phyloP scores from a whole-genome alignment of 2,329 filamentous ascomycete genomes.

The Colletotrichum sp. region DNA sequence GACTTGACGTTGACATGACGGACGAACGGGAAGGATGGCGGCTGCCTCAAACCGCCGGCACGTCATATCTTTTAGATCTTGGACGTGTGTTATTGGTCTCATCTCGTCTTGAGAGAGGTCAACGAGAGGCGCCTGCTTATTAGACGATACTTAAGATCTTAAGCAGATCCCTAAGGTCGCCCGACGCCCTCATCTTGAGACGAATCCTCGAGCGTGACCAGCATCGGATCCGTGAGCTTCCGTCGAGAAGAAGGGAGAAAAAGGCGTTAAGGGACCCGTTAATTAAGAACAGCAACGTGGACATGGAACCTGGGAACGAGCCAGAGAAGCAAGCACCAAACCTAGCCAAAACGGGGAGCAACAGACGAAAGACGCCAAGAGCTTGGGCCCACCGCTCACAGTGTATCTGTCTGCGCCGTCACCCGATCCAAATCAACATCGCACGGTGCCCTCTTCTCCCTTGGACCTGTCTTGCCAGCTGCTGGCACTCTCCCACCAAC shows the following conservation, averaged over 20 bases:
- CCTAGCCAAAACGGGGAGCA: background rate
- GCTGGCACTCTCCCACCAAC: background rate
- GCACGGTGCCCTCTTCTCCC: background rate
- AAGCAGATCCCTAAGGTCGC: background rate
- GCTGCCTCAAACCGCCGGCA: background rate
- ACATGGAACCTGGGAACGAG: background rate
- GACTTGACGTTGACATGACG: background rate
- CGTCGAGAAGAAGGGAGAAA: background rate
- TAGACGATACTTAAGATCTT: background rate
- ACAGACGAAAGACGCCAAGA: constrained; percentile 1
- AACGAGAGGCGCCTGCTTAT: background rate
- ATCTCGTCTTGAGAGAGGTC: background rate
- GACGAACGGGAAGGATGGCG: background rate
- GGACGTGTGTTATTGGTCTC: background rate
- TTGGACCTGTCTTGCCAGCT: background rate
- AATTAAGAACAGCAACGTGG: background rate
- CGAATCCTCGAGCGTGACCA: background rate
- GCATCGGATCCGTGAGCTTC: background rate
- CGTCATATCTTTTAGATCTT: background rate
- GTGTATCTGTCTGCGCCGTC: background rate
- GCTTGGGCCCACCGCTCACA: background rate
- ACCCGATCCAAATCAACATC: background rate
- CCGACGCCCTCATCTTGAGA: background rate
- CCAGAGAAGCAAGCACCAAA: background rate
- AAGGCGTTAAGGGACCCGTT: background rate